Conservation (phyloP, 139 green algal species). For the Pleodorina starrii region DNA sequence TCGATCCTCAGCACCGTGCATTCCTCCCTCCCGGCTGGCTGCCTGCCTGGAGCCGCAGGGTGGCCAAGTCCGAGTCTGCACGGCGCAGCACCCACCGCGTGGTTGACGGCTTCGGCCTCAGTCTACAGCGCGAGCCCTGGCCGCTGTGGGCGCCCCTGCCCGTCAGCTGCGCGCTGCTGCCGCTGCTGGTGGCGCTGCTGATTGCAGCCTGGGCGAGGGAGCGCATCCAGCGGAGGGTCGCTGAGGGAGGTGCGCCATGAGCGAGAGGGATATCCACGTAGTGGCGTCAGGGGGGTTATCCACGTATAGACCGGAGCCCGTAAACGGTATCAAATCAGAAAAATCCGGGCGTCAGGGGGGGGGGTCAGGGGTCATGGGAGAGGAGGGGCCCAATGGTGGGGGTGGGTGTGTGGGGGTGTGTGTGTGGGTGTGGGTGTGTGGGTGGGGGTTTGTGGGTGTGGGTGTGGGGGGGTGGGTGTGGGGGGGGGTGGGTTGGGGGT, state of each 20-base stretch:
- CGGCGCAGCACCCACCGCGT: not conserved
- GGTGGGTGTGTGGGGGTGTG: no score
- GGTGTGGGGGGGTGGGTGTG: no score
- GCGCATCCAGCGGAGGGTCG: conserved; percentile 21
- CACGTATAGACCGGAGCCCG: no score
- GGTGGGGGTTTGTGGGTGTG: no score
- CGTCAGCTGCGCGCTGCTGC: not conserved
- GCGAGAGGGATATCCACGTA: no score
- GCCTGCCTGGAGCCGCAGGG: not conserved
- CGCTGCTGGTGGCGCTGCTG: not conserved
- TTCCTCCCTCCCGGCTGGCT: not conserved
- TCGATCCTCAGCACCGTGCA: not conserved
- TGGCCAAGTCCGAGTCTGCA: not conserved
- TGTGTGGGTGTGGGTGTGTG: no score
- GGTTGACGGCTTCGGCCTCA: not conserved
- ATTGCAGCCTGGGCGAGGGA: not conserved
- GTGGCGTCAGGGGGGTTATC: no score
- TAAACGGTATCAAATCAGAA: no score
- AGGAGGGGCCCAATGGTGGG: no score
- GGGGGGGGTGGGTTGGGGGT: no score
- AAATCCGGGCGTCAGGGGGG: no score
- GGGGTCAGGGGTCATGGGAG: no score
- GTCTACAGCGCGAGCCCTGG: not conserved
- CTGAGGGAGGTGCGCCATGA: not conserved
- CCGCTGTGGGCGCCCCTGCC: not conserved